Evolutionary conservation across 2,329 filamentous ascomycete genomes (phyloP).

Genomic region (Talaromyces albobiverticillius): DNA sequence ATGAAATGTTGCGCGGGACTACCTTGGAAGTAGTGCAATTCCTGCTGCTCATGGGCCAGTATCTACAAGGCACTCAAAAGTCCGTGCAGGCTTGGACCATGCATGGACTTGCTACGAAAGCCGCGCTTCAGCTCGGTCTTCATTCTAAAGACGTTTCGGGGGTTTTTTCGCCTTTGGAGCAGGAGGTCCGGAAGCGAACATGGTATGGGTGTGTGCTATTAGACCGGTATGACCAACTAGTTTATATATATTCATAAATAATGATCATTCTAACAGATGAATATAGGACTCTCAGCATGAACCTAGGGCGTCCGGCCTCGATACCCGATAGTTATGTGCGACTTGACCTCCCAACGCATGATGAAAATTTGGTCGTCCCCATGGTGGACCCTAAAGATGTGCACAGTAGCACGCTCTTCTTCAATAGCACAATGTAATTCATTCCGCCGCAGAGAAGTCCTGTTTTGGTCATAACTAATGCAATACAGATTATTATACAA

Average conservation of each 20-base stretch:
- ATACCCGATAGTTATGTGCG: slow-evolving; percentile 47
- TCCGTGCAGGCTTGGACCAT: slow-evolving; percentile 55
- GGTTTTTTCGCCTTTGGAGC: slow-evolving; percentile 39
- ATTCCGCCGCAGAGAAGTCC: neutral
- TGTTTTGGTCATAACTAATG: neutral
- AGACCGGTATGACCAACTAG: slow-evolving; percentile 35
- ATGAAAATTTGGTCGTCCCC: neutral
- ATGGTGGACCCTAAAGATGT: slow-evolving; percentile 8
- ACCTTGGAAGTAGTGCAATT: slow-evolving; percentile 42
- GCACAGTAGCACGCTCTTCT: slow-evolving; percentile 14
- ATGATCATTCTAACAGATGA: neutral
- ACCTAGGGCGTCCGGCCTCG: slow-evolving; percentile 47
- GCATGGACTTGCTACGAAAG: slow-evolving; percentile 52
- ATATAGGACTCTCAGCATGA: slow-evolving; percentile 48
- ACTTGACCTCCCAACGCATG: slow-evolving; percentile 32
- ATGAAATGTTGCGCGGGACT: slow-evolving; percentile 20
- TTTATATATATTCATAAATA: no score
- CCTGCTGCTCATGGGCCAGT: slow-evolving; percentile 49
- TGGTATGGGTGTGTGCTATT: slow-evolving; percentile 52
- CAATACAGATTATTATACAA: slow-evolving; percentile 23
- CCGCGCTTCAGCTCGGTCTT: slow-evolving; percentile 52
- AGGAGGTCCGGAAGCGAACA: slow-evolving; percentile 47
- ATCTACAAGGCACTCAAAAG: slow-evolving; percentile 53
- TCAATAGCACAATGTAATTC: slow-evolving; percentile 25
- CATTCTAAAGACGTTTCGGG: slow-evolving; percentile 43